phyloP scores from a whole-genome alignment of 768 basidiomycete species.

The Collybiopsis confluens region DNA sequence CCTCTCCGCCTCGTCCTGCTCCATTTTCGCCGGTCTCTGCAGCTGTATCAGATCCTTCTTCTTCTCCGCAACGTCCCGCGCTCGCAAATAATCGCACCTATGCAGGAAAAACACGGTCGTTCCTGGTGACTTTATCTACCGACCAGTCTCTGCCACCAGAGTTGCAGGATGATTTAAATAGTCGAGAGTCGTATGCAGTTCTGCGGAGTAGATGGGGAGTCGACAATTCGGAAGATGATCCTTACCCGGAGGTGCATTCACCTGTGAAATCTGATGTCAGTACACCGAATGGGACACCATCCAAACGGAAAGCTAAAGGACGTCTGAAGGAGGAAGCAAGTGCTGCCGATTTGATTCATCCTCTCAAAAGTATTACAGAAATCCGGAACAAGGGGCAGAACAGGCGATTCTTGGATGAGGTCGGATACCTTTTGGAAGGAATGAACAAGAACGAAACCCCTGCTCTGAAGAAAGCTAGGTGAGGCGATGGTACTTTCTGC shows the following conservation, averaged over 20 bases:
- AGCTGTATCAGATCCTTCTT: constrained; percentile 11
- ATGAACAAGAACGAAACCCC: constrained; percentile 50
- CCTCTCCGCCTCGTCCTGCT: constrained; percentile 15
- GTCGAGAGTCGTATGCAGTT: constrained; percentile 72
- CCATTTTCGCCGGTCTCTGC: constrained; percentile 19
- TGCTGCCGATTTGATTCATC: constrained; percentile 57
- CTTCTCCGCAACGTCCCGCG: constrained; percentile 18
- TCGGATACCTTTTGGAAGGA: constrained; percentile 83
- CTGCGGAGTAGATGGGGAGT: constrained; percentile 79
- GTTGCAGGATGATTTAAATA: constrained; percentile 45
- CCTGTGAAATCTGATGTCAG: constrained; percentile 26
- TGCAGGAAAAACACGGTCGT: constrained; percentile 75
- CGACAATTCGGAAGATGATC: constrained; percentile 74
- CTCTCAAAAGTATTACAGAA: constrained; percentile 77
- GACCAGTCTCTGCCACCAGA: constrained; percentile 19
- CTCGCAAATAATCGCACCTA: constrained; percentile 57
- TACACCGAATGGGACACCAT: constrained; percentile 33
- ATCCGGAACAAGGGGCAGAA: constrained; percentile 77
- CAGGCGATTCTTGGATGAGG: constrained; percentile 76
- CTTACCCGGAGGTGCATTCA: constrained; percentile 30
- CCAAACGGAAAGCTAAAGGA: constrained; percentile 33
- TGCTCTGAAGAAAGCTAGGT: constrained; percentile 69
- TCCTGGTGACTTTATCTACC: constrained; percentile 59
- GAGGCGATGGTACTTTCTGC: constrained; percentile 6
- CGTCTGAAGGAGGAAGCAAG: constrained; percentile 20